Evolutionary conservation across 371 early-diverging fungal species (phyloP), one percentile per base, ranked within the genome.

Genomic region (Fennellomyces sp.): DNA sequence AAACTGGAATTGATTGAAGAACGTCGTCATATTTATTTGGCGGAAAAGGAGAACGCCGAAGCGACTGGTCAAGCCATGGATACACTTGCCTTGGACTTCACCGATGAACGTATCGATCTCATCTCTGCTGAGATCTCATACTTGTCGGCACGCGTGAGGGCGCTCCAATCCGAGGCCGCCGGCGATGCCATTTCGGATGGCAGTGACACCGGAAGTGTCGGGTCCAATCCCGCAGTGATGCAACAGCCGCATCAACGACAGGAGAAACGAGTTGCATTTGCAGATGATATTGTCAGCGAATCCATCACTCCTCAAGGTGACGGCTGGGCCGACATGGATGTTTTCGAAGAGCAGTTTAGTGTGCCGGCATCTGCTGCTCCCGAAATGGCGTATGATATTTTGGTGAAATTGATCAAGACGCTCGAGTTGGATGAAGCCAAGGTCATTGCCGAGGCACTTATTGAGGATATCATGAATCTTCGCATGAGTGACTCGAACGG

Each of bases 101-200:
- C 90, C 71, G 91, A 93, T 60, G 94, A 94, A 42, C 88, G 93
- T 5, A 82, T 96, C 31, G 89, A 88, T 36, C 80, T 91, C 56
- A 88, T 95, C 25, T 92, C 91, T 47, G 87, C 93, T 11, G 95
- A 94, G 65, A 85, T 95, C 23, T 77, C 88, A 6, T 91, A 88
- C 66, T 68, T 91, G 25, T 84, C 89, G 27, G 87, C 89, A 36
- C 81, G 89, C 38, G 85, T 93, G 42, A 81, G 84, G 17, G 86
- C 87, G 13, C 66, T 89, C 15, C 89, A 91, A 66, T 85, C 88
- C 6, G 90, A 91, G 58, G 85, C 89, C 2, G 82, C 84, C 3
- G 73, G 65, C 29, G 66, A 65, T 33, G 56, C 53, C 6, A 71
- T 63, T 25, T 53, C 67, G 15, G 52, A 52, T 29, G 52, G 39